Evolutionary conservation across 805 yeast species (phyloP).

Genomic region (Kuraishia cidri): DNA sequence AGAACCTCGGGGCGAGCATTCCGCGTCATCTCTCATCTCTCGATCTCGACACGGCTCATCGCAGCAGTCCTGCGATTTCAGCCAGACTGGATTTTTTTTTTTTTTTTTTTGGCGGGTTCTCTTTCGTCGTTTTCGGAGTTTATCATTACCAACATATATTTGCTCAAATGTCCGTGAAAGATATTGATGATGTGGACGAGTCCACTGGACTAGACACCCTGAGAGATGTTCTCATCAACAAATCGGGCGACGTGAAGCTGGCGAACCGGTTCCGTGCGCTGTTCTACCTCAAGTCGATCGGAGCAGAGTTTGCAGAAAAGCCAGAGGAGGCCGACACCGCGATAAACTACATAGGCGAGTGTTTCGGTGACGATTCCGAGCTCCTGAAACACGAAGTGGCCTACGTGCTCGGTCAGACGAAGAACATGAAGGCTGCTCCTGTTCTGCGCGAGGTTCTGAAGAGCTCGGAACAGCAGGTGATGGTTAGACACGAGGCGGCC

Average conservation of each 20-base stretch:
- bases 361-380: constrained; percentile 78
- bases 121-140: constrained; percentile 81
- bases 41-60: not conserved
- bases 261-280: constrained; percentile 91
- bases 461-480: constrained; percentile 65
- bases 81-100: constrained; percentile 30
- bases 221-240: constrained; percentile 63
- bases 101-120: constrained; percentile 57
- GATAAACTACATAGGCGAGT: constrained; percentile 75
- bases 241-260: constrained; percentile 58
- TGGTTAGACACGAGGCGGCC: constrained; percentile 99
- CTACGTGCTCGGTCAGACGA: constrained; percentile 92
- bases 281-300: constrained; percentile 81
- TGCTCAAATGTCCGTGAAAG: constrained; percentile 13
- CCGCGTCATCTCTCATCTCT: no score
- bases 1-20: not conserved
- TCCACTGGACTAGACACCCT: constrained; percentile 44
- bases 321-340: constrained; percentile 53
- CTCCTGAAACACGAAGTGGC: constrained; percentile 96
- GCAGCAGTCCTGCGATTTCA: not conserved
- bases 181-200: constrained; percentile 15
- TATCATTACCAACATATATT: constrained; percentile 93
- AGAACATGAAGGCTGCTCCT: constrained; percentile 72
- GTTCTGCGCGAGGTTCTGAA: constrained; percentile 63
- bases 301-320: constrained; percentile 55